Base-by-base conservation (phyloP, 371 early-diverging fungal genomes). In the Mortierella sp. region DNA sequence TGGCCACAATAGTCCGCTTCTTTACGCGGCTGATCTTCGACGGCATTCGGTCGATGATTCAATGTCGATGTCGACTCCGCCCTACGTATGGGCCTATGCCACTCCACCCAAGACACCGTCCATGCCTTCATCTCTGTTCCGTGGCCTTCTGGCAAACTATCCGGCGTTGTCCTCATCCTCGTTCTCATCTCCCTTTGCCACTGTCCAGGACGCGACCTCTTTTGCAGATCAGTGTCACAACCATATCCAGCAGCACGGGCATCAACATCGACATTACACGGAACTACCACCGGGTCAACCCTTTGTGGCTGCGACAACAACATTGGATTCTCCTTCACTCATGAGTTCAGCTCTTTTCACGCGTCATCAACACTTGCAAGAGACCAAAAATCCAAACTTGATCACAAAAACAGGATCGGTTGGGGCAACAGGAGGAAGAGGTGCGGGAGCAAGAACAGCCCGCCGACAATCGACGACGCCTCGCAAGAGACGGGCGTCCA, bases 241-340 rank as follows among this genome's bases (percentile, higher is more conserved):
- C 43, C 5, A 26, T 26, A 48, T 24, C 56, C 58, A 51, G 15
- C 56, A 37, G 2, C 28, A 27, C 21, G 43, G 4, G 26, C 62
- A 44, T 8, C 52, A 27, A 15, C 51, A 11, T 28, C 59, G 28
- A 9, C 48, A 46, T 23, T 31, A 30, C 15, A 23, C 47, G 11
- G 66, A 65, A 17, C 37, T 57, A 14, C 66, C 72, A 17, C 66
- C 62, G 12, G 62, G 66, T 17, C 72, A 72, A 24, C 72, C 66
- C 17, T 57, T 31, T 27, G 60, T 72, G 56, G 50, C 60, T 1
- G 34, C 66, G 12, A 39, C 17, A 8, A 26, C n/a, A n/a, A n/a
- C n/a, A n/a, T n/a, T n/a, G n/a, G n/a, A 14, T 1, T 14, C 4
- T 34, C 37, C 37, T 34, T 14, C 37, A 34, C 37, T 14, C 4